Conservation (phyloP, 1,284 basidiomycete species). For the Ustilago tritici region DNA sequence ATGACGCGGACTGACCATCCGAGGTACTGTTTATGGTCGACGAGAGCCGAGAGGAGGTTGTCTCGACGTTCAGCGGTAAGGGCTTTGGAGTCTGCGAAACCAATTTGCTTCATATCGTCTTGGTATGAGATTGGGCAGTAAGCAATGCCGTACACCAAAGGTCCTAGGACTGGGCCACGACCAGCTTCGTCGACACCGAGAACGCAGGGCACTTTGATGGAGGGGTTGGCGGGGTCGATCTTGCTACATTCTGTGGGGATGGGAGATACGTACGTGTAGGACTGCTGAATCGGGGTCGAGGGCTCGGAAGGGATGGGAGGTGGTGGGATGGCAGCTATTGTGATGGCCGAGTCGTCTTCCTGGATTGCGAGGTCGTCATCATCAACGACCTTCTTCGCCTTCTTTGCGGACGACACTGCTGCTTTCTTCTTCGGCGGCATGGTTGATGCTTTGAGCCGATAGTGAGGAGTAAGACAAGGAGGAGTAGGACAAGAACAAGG, state of each 20-base stretch:
- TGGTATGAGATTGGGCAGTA: slow-evolving; percentile 87
- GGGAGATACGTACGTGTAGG: slow-evolving; percentile 46
- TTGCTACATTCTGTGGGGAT: slow-evolving; percentile 40
- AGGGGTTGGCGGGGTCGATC: slow-evolving; percentile 21
- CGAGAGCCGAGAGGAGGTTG: slow-evolving; percentile 65
- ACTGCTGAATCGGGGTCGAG: slow-evolving; percentile 22
- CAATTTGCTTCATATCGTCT: slow-evolving; percentile 79
- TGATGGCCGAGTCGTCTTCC: slow-evolving; percentile 10
- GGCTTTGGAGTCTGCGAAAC: slow-evolving; percentile 96
- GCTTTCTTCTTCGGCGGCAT: slow-evolving; percentile 34
- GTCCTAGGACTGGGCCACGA: slow-evolving; percentile 89
- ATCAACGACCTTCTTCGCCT: slow-evolving; percentile 7
- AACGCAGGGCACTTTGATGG: slow-evolving; percentile 55
- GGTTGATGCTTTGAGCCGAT: background rate
- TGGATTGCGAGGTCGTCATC: slow-evolving; percentile 11
- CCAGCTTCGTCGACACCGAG: slow-evolving; percentile 97
- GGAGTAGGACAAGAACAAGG: background rate
- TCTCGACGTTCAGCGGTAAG: slow-evolving; percentile 75
- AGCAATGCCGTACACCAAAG: slow-evolving; percentile 93
- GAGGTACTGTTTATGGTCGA: slow-evolving; percentile 43
- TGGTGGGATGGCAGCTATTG: slow-evolving; percentile 14
- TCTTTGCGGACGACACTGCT: slow-evolving; percentile 8
- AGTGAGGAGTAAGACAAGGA: background rate
- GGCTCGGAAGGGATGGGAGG: slow-evolving; percentile 51
- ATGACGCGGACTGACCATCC: slow-evolving; percentile 85